Evolutionary conservation across 106 monocot species (phyloP).

Genomic region (Vanilla planifolia): DNA sequence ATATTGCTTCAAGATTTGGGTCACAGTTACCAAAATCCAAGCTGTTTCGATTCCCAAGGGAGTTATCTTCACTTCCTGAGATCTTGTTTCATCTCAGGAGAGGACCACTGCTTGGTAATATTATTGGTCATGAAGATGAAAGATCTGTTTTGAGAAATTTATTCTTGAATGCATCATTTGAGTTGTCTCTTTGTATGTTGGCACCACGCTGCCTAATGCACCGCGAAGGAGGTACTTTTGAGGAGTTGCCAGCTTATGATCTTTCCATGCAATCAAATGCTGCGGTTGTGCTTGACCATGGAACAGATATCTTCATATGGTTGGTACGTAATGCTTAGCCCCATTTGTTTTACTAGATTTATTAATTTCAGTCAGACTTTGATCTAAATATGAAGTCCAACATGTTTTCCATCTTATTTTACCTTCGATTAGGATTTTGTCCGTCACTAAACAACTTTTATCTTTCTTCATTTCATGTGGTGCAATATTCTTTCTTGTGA

Average conservation of each 20-base stretch:
- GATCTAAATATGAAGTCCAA: neutral
- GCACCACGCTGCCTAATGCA: constrained; percentile 94
- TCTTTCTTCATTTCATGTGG: too few species aligned
- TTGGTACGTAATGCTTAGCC: constrained; percentile 46
- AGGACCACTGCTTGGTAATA: constrained; percentile 87
- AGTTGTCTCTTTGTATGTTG: constrained; percentile 88
- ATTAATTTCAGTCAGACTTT: neutral
- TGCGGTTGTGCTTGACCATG: constrained; percentile 93
- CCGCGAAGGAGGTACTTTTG: constrained; percentile 91
- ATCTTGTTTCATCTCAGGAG: constrained; percentile 87
- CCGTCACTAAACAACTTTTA: too few species aligned
- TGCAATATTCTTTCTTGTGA: too few species aligned
- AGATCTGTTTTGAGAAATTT: constrained; percentile 89
- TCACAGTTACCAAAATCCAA: constrained; percentile 71
- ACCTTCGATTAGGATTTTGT: too few species aligned
- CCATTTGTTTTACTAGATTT: neutral
- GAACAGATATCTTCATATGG: constrained; percentile 98
- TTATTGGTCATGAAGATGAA: constrained; percentile 96
- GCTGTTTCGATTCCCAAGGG: constrained; percentile 68
- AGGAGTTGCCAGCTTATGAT: constrained; percentile 94
- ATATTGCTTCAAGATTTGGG: constrained; percentile 85
- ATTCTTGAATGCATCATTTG: constrained; percentile 86
- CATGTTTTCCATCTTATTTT: too few species aligned
- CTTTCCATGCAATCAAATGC: constrained; percentile 90
- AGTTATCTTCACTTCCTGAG: constrained; percentile 71